These are phyloP conservation scores for Phyllosticta ampelicida DNA, from an alignment of 2,329 filamentous ascomycete genomes.

Conservation along the genomic window DNA sequence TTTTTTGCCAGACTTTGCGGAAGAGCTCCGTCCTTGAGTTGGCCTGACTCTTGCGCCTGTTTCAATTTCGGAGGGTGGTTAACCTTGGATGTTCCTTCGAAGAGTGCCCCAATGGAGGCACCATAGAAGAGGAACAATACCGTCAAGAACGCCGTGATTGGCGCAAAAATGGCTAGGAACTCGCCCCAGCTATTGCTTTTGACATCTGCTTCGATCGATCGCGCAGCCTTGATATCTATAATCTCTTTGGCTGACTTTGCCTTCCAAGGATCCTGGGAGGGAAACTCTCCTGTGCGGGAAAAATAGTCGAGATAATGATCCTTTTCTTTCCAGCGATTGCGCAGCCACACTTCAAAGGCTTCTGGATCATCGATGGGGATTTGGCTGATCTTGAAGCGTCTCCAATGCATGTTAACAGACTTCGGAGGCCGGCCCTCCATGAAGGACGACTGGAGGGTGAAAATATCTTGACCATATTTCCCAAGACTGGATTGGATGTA, in stretches of 20 bases:
- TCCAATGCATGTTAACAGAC: constrained; percentile 95
- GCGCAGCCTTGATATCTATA: constrained; percentile 21
- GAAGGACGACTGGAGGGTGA: constrained; percentile 77
- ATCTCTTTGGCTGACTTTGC: constrained; percentile 4
- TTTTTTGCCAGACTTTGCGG: constrained; percentile 7
- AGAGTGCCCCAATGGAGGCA: constrained; percentile 17
- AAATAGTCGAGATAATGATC: constrained; percentile 81
- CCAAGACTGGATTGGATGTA: constrained; percentile 19
- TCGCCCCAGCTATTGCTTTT: constrained; percentile 41
- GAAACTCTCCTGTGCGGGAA: constrained; percentile 62
- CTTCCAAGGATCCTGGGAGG: constrained; percentile 47
- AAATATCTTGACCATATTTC: constrained; percentile 81
- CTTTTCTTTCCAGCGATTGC: constrained; percentile 83
- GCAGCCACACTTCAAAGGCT: constrained; percentile 74
- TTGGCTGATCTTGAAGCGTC: constrained; percentile 66
- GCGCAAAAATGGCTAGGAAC: constrained; percentile 41
- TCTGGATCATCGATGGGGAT: constrained; percentile 69
- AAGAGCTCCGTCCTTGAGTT: constrained; percentile 4
- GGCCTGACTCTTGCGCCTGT: constrained; percentile 7
- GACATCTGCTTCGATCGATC: constrained; percentile 38
- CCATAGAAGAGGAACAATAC: constrained; percentile 36
- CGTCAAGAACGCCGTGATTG: constrained; percentile 40
- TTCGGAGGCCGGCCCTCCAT: constrained; percentile 82
- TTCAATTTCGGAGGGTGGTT: constrained; percentile 4
- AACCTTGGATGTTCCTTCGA: background rate